These are phyloP conservation scores for Leccinum barrowsii DNA, from an alignment of 768 basidiomycete genomes.

Conservation along the genomic window DNA sequence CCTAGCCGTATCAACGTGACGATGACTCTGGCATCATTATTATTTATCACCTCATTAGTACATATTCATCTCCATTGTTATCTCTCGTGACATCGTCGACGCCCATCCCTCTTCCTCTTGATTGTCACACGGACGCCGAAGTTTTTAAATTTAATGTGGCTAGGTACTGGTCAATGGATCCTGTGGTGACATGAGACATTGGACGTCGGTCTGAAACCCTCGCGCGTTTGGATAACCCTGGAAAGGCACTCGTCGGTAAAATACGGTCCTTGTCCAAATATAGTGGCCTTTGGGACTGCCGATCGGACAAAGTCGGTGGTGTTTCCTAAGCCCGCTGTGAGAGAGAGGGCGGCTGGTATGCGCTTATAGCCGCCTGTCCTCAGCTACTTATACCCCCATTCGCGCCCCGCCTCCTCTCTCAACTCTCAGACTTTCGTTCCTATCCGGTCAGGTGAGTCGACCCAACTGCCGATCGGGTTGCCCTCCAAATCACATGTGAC, in stretches of 20 bases:
- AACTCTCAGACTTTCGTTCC: background rate
- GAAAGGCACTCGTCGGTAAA: background rate
- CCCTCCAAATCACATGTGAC: conserved; percentile 20
- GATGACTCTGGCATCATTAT: conserved; percentile 17
- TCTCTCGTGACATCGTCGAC: conserved; percentile 7
- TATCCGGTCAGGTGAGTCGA: background rate
- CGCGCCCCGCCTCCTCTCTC: background rate
- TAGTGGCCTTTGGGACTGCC: background rate
- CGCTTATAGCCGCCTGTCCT: background rate
- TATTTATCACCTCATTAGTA: conserved; percentile 28
- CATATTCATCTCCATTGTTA: conserved; percentile 10
- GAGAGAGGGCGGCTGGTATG: background rate
- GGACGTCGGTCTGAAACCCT: background rate
- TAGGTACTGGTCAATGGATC: conserved; percentile 20
- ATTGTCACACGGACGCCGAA: conserved; percentile 7
- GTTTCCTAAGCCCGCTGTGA: background rate
- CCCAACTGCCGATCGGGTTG: background rate
- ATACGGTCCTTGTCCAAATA: background rate
- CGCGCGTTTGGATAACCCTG: background rate
- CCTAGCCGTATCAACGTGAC: conserved; percentile 20
- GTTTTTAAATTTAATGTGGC: conserved; percentile 5
- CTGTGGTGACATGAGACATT: background rate
- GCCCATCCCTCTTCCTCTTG: conserved; percentile 12
- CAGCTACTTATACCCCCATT: conserved; percentile 3
- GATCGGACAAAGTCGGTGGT: conserved; percentile 10